Base-by-base conservation (phyloP, 2,329 filamentous ascomycete genomes). In the Cercospora sp. region DNA sequence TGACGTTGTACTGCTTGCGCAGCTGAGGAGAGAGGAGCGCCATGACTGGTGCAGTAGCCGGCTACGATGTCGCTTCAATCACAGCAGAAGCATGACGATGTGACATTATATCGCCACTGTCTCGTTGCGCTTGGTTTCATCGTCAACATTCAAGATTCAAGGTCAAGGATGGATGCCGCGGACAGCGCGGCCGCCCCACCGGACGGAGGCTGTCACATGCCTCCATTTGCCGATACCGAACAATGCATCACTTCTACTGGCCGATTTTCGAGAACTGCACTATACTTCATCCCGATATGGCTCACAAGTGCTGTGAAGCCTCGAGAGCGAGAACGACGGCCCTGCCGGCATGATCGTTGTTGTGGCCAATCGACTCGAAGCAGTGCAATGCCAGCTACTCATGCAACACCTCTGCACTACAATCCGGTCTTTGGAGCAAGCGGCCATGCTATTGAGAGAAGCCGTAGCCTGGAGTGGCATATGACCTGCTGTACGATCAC, bases 1-100 rank as follows among this genome's bases (percentile, higher is more conserved):
- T 64, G 48, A 70, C 60, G 62, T 65, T 69, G 68, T 72, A 73
- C 51, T 71, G 69, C 70, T 72, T 74, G 60, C 71, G 70, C 55
- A 76, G 70, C 59, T 70, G 69, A 36, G 73, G 69, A 12, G 66
- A 65, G 64, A 68, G 59, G 12, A 68, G 48, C 31, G 59, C 60
- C 67, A 68, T 68, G 31, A 18, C 53, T 16, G 53, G 23, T 16
- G 23, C 10, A 26, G 26, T 16, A 12, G 48, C 2, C 20, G 48
- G 20, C n/a, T 33, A 58, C 23, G 53, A 20, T 31, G 30, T 58
- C 53, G 53, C 26, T 58, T 30, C 45, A 51, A 3, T 13, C 45
- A 51, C 45, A 51, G 45, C 20, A 26, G 45, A 51, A 48, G 53
- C 26, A 57, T n/a, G 26, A 28, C 6, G 26, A n/a, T n/a, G 53